Evolutionary conservation across 2,329 filamentous ascomycete genomes (phyloP).

Genomic region (Fusarium sp.): DNA sequence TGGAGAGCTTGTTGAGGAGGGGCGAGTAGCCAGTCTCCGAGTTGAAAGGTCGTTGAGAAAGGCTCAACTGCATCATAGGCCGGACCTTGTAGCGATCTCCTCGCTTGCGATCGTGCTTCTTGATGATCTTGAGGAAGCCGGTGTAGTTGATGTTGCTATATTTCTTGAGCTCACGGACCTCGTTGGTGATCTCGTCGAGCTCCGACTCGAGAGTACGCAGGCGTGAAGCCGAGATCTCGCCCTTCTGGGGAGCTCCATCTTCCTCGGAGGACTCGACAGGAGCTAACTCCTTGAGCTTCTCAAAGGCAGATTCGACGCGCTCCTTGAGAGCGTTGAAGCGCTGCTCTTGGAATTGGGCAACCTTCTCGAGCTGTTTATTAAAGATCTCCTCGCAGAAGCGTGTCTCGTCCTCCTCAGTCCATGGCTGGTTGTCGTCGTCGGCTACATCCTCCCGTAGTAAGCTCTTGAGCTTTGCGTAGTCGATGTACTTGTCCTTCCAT

Average conservation of each 20-base stretch:
- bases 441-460: conserved; percentile 84
- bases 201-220: conserved; percentile 82
- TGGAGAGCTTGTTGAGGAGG: conserved; percentile 88
- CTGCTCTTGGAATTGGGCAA: conserved; percentile 88
- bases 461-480: conserved; percentile 93
- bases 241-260: conserved; percentile 67
- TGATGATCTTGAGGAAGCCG: conserved; percentile 96
- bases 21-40: conserved; percentile 91
- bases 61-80: conserved; percentile 90
- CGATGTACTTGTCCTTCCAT: conserved; percentile 95
- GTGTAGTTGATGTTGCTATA: conserved; percentile 98
- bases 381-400: conserved; percentile 95
- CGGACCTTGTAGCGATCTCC: conserved; percentile 89
- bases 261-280: conserved; percentile 61
- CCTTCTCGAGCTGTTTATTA: conserved; percentile 95
- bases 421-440: conserved; percentile 73
- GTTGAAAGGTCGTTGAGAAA: conserved; percentile 93
- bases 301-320: conserved; percentile 69
- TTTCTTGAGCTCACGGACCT: conserved; percentile 93
- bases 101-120: conserved; percentile 97
- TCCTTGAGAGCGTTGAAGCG: conserved; percentile 74
- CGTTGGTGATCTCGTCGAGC: conserved; percentile 89
- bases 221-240: conserved; percentile 64
- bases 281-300: conserved; percentile 85
- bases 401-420: conserved; percentile 96